Percentiles rank a stretch among this genome's conserved stretches.
phyloP scores from a whole-genome alignment of 2,329 filamentous ascomycete species.

The Phaeosphaeriaceae sp. region DNA sequence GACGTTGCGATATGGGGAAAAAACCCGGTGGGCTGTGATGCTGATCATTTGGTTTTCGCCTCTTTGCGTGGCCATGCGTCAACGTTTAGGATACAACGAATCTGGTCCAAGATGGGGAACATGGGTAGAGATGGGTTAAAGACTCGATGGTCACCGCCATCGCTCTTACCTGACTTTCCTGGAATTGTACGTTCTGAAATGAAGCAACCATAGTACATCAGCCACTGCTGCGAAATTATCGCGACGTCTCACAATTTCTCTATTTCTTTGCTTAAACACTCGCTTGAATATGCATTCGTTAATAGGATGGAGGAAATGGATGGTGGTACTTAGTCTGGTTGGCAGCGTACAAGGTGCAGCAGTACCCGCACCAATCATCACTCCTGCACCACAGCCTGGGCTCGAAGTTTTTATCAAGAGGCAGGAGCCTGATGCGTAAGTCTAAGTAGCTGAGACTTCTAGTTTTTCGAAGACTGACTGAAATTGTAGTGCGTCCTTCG shows the following conservation, averaged over 20 bases:
- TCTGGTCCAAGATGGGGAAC: constrained; percentile 9
- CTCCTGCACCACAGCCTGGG: constrained; percentile 31
- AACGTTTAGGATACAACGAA: constrained; percentile 14
- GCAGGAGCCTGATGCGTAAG: constrained; percentile 42
- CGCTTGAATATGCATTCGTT: constrained; percentile 34
- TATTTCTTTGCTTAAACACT: constrained; percentile 19
- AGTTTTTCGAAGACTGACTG: constrained; percentile 9
- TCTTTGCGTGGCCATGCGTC: constrained; percentile 18
- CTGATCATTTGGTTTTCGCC: constrained; percentile 30
- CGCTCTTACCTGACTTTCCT: constrained; percentile 7
- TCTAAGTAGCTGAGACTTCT: background rate
- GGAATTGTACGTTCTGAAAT: constrained; percentile 12
- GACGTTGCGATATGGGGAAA: constrained; percentile 17
- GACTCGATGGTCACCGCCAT: constrained; percentile 18
- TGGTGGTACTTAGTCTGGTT: constrained; percentile 15
- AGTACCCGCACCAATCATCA: constrained; percentile 30
- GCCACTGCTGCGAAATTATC: constrained; percentile 9
- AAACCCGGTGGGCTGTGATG: constrained; percentile 27
- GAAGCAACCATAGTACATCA: constrained; percentile 22
- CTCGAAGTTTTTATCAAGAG: constrained; percentile 20
- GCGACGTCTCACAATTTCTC: constrained; percentile 7
- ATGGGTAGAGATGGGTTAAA: constrained; percentile 24
- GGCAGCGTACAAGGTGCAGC: constrained; percentile 17
- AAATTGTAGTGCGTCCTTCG: constrained; percentile 38
- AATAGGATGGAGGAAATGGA: constrained; percentile 19